A percentile compares a stretch with the other conserved stretches of the same genome.
phyloP scores from a whole-genome alignment of 2,329 filamentous ascomycete genomes.

The Immersiporthe knoxdaviesiana region DNA sequence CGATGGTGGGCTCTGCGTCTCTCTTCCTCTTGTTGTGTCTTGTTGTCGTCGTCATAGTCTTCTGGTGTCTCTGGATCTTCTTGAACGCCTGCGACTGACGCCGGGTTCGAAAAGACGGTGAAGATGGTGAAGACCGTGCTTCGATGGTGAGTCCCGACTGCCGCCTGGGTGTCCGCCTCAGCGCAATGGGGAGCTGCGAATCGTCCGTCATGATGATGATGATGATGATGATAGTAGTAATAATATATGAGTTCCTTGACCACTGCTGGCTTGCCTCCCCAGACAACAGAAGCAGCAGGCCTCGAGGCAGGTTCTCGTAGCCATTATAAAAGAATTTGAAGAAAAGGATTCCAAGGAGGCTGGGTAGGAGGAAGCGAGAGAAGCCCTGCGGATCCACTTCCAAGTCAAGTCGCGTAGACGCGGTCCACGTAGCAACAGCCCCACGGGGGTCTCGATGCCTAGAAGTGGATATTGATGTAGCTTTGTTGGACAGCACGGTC shows the following conservation, averaged over 20 bases:
- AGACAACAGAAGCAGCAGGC: background rate
- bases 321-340: background rate
- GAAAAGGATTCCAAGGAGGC: background rate
- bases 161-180: conserved; percentile 22
- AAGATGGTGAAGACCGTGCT: background rate
- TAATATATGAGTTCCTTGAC: background rate
- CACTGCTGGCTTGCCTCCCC: background rate
- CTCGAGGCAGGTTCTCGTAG: background rate
- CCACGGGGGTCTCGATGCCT: conserved; percentile 12
- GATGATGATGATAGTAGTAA: too few relatives aligned
- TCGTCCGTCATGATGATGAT: background rate
- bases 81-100: background rate
- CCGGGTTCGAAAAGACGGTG: background rate
- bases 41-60: background rate
- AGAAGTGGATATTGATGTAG: background rate
- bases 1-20: conserved; percentile 8
- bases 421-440: conserved; percentile 18
- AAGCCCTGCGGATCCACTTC: conserved; percentile 12
- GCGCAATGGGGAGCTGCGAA: conserved; percentile 12
- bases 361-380: background rate
- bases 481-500: background rate
- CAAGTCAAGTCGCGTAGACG: conserved; percentile 18
- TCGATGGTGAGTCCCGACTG: background rate
- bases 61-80: background rate
- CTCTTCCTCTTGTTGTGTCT: conserved; percentile 26